These are phyloP conservation scores for Lasiosphaeria hispida DNA, from an alignment of 495 filamentous ascomycete genomes.

Conservation along the genomic window DNA sequence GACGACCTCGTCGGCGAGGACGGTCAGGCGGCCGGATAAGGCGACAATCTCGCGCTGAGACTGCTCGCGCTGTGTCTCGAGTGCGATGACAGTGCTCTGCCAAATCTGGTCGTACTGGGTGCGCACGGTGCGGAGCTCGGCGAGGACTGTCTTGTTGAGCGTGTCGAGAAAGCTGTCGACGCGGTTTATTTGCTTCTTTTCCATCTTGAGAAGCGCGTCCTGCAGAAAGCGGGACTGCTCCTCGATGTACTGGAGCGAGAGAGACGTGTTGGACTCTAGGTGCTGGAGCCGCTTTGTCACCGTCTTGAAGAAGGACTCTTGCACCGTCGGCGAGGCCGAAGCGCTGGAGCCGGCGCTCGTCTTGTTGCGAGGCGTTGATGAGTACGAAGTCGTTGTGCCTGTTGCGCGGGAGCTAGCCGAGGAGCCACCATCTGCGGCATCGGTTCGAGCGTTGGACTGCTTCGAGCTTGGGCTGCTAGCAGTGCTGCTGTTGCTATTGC, in stretches of 20 bases:
- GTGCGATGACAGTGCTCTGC: constrained; percentile 89
- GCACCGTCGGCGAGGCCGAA: constrained; percentile 72
- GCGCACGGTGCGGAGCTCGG: constrained; percentile 74
- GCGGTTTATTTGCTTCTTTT: constrained; percentile 81
- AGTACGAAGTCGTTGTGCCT: constrained; percentile 16
- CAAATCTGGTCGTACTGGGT: constrained; percentile 93
- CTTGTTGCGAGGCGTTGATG: constrained; percentile 36
- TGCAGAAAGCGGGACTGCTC: constrained; percentile 89
- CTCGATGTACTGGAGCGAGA: constrained; percentile 95
- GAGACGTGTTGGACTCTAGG: constrained; percentile 86
- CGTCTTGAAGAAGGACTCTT: constrained; percentile 97
- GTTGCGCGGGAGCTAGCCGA: constrained; percentile 6
- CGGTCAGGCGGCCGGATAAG: constrained; percentile 72
- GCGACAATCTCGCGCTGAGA: constrained; percentile 77
- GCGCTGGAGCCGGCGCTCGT: constrained; percentile 49
- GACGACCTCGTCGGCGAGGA: constrained; percentile 90
- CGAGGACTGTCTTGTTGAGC: constrained; percentile 83
- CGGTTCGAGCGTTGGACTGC: constrained; percentile 4
- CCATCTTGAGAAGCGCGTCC: constrained; percentile 86
- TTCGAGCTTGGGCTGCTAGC: constrained; percentile 9
- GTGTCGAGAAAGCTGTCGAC: constrained; percentile 77
- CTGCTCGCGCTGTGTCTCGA: constrained; percentile 81
- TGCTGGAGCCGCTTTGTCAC: constrained; percentile 87
- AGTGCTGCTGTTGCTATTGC: constrained; percentile 13
- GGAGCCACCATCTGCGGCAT: constrained; percentile 5